Percentiles rank a stretch among this genome's conserved stretches.
Conservation (phyloP, 805 yeast genomes). For the Komagataella pastoris region DNA sequence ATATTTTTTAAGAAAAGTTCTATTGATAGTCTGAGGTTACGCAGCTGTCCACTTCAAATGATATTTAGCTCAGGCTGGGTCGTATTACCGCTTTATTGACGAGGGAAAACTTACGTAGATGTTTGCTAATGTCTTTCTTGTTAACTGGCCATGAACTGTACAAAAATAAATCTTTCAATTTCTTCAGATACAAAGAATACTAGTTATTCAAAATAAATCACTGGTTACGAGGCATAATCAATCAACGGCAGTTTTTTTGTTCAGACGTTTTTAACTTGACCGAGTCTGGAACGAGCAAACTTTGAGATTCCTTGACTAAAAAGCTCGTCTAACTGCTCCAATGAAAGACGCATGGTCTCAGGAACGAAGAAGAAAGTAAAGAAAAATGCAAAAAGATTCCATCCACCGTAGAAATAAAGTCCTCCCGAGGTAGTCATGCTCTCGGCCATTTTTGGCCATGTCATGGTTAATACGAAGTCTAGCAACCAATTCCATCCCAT, state of each 20-base stretch:
- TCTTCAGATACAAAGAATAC: too few relatives aligned
- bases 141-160: too few relatives aligned
- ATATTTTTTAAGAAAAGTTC: not conserved
- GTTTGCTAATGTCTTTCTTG: too few relatives aligned
- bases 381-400: constrained; percentile 40
- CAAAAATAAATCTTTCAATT: too few relatives aligned
- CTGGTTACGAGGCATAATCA: not conserved
- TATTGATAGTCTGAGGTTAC: not conserved
- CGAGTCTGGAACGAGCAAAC: not conserved
- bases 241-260: not conserved
- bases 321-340: constrained; percentile 56
- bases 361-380: constrained; percentile 43
- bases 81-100: not conserved
- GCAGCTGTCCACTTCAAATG: not conserved
- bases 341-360: constrained; percentile 55
- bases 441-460: constrained; percentile 63
- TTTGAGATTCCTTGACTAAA: constrained; percentile 16
- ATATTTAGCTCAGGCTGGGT: not conserved
- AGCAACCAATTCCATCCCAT: constrained; percentile 67
- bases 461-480: constrained; percentile 53
- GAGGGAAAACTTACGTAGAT: not conserved
- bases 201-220: too few relatives aligned
- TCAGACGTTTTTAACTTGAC: not conserved
- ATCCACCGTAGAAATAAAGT: constrained; percentile 43
- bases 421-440: constrained; percentile 75